A percentile compares a stretch with the other conserved stretches of the same genome.
Evolutionary conservation across 106 monocot genomes (phyloP).

Genomic region (Gastrodia elata): DNA sequence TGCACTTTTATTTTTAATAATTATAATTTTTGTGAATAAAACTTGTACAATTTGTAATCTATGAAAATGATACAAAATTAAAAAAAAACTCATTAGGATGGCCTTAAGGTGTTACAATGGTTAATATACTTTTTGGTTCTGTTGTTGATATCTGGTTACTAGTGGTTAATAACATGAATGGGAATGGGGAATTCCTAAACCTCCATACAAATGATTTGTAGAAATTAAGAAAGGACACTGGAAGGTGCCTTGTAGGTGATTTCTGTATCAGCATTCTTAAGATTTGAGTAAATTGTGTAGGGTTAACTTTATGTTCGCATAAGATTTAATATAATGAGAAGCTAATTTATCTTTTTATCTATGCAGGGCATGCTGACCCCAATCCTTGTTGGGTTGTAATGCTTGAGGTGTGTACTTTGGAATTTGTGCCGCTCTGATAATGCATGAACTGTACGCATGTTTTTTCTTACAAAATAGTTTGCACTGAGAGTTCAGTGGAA

Average conservation of each 20-base stretch:
- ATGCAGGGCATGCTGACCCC: conserved; percentile 44
- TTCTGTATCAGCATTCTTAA: background rate
- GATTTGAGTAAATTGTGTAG: background rate
- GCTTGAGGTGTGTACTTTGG: conserved; percentile 66
- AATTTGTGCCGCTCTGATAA: background rate
- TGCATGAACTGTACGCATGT: background rate
- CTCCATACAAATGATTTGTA: background rate
- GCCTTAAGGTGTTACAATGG: background rate
- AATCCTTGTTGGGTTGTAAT: conserved; percentile 96
- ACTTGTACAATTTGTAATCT: background rate
- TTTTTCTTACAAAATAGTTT: background rate
- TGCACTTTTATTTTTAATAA: background rate
- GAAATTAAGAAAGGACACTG: background rate
- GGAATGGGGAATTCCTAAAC: background rate
- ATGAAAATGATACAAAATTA: background rate
- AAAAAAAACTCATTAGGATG: background rate
- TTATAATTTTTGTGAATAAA: background rate
- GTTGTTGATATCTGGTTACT: background rate
- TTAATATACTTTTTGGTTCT: background rate
- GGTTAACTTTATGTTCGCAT: background rate
- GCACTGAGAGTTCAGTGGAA: background rate
- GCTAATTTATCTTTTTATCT: conserved; percentile 5
- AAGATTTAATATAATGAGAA: background rate
- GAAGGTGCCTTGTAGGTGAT: background rate
- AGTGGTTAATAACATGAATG: background rate